phyloP scores from a whole-genome alignment of 805 yeast species.

The Candida insectorum region DNA sequence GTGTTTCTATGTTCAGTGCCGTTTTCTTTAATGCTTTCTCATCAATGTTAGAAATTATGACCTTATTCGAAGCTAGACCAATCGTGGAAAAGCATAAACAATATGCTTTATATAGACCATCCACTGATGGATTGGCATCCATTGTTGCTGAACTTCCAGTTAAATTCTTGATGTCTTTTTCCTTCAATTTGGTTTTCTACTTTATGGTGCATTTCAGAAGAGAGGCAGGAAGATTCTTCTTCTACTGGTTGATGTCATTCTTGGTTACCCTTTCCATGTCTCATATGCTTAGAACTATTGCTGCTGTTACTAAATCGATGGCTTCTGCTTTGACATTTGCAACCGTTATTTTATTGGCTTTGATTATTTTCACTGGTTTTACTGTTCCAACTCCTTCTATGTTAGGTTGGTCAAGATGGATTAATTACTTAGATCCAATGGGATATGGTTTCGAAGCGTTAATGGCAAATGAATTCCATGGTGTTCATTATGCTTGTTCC shows the following conservation, averaged over 20 bases:
- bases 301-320: constrained; percentile 39
- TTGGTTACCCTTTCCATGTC: constrained; percentile 35
- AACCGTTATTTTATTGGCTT: constrained; percentile 44
- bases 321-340: constrained; percentile 45
- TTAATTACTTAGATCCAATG: constrained; percentile 40
- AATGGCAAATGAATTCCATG: constrained; percentile 63
- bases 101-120: constrained; percentile 69
- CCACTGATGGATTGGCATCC: constrained; percentile 68
- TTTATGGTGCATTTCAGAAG: constrained; percentile 50
- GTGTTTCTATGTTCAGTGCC: constrained; percentile 61
- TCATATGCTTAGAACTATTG: constrained; percentile 39
- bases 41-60: constrained; percentile 56
- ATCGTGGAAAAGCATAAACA: constrained; percentile 68
- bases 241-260: constrained; percentile 31
- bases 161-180: constrained; percentile 37
- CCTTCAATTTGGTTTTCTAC: constrained; percentile 30
- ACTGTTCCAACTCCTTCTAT: constrained; percentile 41
- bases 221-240: constrained; percentile 34
- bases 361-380: constrained; percentile 54
- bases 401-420: constrained; percentile 68
- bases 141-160: constrained; percentile 62
- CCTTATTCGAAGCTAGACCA: constrained; percentile 57
- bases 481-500: constrained; percentile 52
- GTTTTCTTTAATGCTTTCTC: constrained; percentile 59
- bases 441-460: constrained; percentile 52